phyloP scores from a whole-genome alignment of 108 stramenopile genomes.

The Conticribra guillardii region DNA sequence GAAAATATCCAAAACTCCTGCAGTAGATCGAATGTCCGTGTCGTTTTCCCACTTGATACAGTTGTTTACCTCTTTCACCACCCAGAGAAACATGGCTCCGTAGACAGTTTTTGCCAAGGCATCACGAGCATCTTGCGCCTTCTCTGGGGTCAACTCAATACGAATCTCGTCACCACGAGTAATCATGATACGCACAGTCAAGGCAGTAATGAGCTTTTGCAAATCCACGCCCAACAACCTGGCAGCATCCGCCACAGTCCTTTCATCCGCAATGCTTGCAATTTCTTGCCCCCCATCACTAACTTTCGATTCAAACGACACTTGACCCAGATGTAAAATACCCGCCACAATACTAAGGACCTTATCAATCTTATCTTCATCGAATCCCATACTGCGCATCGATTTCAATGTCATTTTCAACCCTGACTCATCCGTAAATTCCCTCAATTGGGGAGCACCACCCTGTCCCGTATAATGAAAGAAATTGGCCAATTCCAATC shows the following conservation, averaged over 20 bases:
- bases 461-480: slow-evolving; percentile 89
- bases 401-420: slow-evolving; percentile 85
- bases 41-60: slow-evolving; percentile 88
- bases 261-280: slow-evolving; percentile 69
- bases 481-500: slow-evolving; percentile 76
- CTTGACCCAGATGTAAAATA: slow-evolving; percentile 90
- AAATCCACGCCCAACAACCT: slow-evolving; percentile 82
- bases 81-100: slow-evolving; percentile 88
- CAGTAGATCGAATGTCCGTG: slow-evolving; percentile 70
- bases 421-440: slow-evolving; percentile 90
- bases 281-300: slow-evolving; percentile 68
- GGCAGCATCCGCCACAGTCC: slow-evolving; percentile 71
- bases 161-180: slow-evolving; percentile 85
- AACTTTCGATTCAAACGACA: slow-evolving; percentile 72
- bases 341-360: slow-evolving; percentile 86
- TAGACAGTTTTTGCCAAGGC: slow-evolving; percentile 96
- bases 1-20: slow-evolving; percentile 99
- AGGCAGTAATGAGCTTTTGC: slow-evolving; percentile 68
- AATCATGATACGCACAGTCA: slow-evolving; percentile 84
- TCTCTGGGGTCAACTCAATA: slow-evolving; percentile 73
- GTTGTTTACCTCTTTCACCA: slow-evolving; percentile 89
- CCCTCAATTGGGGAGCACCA: slow-evolving; percentile 84
- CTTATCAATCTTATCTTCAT: slow-evolving; percentile 66
- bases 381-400: slow-evolving; percentile 87
- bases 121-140: slow-evolving; percentile 90